A percentile compares a stretch with the other conserved stretches of the same genome.
Evolutionary conservation across 805 yeast species (phyloP).

Genomic region (Zygoascus tannicola): DNA sequence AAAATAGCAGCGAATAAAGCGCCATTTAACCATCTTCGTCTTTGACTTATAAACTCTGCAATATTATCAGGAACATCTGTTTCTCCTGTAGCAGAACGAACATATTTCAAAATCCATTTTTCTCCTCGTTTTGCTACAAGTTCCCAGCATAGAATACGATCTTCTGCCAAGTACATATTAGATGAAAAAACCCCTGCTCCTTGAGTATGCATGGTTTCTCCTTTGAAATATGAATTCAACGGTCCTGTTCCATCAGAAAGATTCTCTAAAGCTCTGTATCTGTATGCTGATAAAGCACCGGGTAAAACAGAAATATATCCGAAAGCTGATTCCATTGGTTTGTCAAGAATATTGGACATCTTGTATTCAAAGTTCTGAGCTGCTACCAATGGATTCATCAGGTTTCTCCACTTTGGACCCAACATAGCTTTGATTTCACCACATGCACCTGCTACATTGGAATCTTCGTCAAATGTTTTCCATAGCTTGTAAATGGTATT

Average conservation of each 20-base stretch:
- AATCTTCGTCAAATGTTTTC: conserved; percentile 95
- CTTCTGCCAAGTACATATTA: conserved; percentile 95
- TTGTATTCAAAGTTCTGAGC: conserved; percentile 95
- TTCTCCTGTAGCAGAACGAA: conserved; percentile 87
- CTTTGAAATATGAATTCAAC: conserved; percentile 76
- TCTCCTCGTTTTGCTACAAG: conserved; percentile 75
- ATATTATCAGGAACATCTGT: conserved; percentile 94
- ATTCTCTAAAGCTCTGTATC: conserved; percentile 77
- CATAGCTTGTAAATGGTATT: conserved; percentile 86
- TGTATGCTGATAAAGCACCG: conserved; percentile 91
- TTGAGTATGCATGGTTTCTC: conserved; percentile 53
- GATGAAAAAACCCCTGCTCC: conserved; percentile 75
- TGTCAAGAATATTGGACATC: conserved; percentile 92
- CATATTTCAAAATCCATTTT: conserved; percentile 86
- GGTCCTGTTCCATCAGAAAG: conserved; percentile 93
- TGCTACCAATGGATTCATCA: conserved; percentile 86
- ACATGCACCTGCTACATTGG: conserved; percentile 98
- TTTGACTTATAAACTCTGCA: conserved; percentile 90
- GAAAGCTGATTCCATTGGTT: conserved; percentile 85
- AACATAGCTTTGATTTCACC: conserved; percentile 96
- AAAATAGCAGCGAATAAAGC: conserved; percentile 94
- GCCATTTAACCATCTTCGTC: conserved; percentile 98
- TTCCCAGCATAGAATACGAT: conserved; percentile 94
- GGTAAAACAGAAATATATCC: conserved; percentile 93
- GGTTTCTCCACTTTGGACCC: conserved; percentile 75